These are phyloP conservation scores for Bipolaris cookei DNA, from an alignment of 2,329 filamentous ascomycete species.

Conservation along the genomic window DNA sequence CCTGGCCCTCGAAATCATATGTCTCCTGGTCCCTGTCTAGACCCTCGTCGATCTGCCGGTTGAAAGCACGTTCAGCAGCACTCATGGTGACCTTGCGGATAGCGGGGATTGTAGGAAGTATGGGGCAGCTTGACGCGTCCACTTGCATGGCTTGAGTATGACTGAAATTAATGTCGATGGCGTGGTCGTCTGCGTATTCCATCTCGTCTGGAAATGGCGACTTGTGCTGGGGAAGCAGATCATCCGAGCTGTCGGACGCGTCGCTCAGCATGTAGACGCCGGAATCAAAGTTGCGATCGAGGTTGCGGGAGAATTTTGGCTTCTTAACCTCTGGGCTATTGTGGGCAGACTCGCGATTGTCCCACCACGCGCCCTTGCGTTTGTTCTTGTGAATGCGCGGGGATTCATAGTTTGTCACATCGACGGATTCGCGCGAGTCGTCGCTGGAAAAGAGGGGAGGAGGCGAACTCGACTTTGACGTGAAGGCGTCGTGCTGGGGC, in stretches of 20 bases:
- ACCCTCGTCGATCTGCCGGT: constrained; percentile 16
- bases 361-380: constrained; percentile 43
- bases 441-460: constrained; percentile 46
- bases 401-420: constrained; percentile 41
- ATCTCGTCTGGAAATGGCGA: constrained; percentile 22
- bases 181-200: constrained; percentile 10
- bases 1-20: constrained; percentile 23
- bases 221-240: constrained; percentile 20
- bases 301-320: constrained; percentile 38
- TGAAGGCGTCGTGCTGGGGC: constrained; percentile 22
- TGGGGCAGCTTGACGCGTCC: not conserved
- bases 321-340: constrained; percentile 32
- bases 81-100: constrained; percentile 10
- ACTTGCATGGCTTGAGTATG: not conserved
- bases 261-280: constrained; percentile 45
- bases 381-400: constrained; percentile 45
- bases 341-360: constrained; percentile 23
- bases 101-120: not conserved
- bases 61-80: constrained; percentile 18
- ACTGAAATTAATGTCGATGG: not conserved
- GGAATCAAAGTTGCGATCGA: constrained; percentile 43
- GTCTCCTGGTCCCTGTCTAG: constrained; percentile 24
- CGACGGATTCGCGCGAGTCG: constrained; percentile 36
- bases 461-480: constrained; percentile 42
- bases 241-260: constrained; percentile 25